phyloP scores from a whole-genome alignment of 305 asterid genomes.

The Fraxinus xanthoxyloides region DNA sequence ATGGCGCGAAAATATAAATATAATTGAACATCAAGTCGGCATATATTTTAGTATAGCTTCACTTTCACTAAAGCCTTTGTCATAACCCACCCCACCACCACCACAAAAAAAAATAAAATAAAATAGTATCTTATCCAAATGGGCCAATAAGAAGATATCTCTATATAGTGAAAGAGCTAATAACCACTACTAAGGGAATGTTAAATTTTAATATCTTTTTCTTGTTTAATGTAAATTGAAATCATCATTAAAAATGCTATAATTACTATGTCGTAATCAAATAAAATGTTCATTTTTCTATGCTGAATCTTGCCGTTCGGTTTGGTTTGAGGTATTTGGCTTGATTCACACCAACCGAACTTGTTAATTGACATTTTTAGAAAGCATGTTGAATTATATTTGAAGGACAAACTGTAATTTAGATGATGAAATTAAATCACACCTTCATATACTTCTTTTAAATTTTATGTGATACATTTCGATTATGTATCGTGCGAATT shows the following conservation, averaged over 20 bases:
- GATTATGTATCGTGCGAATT: too few species aligned
- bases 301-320: slow-evolving; percentile 10
- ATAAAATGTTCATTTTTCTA: neutral
- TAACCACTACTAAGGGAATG: slow-evolving; percentile 18
- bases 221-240: slow-evolving; percentile 13
- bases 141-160: slow-evolving; percentile 28
- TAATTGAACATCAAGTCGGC: too few species aligned
- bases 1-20: neutral
- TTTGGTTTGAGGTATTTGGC: slow-evolving; percentile 23
- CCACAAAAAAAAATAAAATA: too few species aligned
- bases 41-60: too few species aligned
- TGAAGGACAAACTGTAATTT: too few species aligned
- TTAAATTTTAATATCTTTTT: slow-evolving; percentile 25
- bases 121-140: slow-evolving; percentile 6
- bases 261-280: slow-evolving; percentile 2
- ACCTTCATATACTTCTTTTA: too few species aligned
- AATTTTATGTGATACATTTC: too few species aligned
- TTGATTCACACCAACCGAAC: slow-evolving; percentile 14
- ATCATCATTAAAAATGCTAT: neutral
- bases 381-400: too few species aligned
- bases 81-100: too few species aligned
- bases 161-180: slow-evolving; percentile 2
- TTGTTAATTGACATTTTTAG: neutral
- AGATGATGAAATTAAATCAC: too few species aligned
- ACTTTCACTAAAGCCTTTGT: too few species aligned